Conservation (phyloP, 2,329 filamentous ascomycete species). For the Colletotrichum tropicale region DNA sequence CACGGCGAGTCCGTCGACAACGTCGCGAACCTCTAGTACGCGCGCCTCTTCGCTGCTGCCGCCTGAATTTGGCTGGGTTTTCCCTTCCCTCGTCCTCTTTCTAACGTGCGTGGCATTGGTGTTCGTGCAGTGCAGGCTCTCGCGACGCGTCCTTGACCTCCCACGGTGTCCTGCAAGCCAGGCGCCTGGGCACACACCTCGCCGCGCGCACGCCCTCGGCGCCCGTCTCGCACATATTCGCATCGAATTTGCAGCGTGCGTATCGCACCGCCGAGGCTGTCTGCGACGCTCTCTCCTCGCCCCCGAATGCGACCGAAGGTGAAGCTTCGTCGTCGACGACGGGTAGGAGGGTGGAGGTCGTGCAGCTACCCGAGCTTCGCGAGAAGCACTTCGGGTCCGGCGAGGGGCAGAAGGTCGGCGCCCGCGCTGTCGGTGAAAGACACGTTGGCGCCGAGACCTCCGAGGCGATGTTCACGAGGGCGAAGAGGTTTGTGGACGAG, state of each 20-base stretch:
- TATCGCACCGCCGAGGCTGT: constrained; percentile 73
- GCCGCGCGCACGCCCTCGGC: constrained; percentile 29
- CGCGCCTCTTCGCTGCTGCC: neutral
- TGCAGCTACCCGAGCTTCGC: constrained; percentile 56
- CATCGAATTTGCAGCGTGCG: constrained; percentile 79
- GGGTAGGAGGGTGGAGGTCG: constrained; percentile 33
- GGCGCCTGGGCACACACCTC: constrained; percentile 70
- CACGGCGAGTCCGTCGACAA: constrained; percentile 94
- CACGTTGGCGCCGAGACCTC: constrained; percentile 66
- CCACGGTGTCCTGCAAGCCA: constrained; percentile 82
- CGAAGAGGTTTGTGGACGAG: constrained; percentile 68
- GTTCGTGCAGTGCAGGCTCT: constrained; percentile 67
- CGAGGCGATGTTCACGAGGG: constrained; percentile 68
- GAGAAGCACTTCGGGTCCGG: constrained; percentile 78
- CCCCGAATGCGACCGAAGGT: neutral
- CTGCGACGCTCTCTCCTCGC: constrained; percentile 53
- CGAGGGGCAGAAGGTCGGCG: constrained; percentile 67
- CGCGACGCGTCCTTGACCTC: constrained; percentile 82
- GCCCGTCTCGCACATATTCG: constrained; percentile 69
- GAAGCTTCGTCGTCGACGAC: neutral
- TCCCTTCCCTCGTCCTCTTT: neutral
- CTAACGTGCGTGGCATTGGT: constrained; percentile 26
- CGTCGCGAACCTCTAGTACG: constrained; percentile 76
- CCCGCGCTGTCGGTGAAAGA: constrained; percentile 29
- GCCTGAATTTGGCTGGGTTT: neutral